Percentiles rank a stretch among this genome's conserved stretches.
These are phyloP conservation scores for thale cress (Arabidopsis thaliana) DNA, from an alignment of 345 rosid genomes.

Conservation along the genomic window DNA sequence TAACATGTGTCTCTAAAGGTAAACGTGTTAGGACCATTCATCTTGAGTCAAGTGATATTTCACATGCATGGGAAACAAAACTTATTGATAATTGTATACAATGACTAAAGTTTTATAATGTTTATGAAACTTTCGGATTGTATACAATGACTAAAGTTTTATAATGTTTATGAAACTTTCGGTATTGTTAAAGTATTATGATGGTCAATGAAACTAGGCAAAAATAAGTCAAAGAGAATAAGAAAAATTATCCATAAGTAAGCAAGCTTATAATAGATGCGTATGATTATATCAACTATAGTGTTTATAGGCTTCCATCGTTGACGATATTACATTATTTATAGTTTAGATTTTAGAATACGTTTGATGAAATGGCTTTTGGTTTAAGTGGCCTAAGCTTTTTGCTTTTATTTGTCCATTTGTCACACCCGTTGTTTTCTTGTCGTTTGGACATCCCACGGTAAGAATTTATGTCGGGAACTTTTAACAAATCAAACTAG, in stretches of 20 bases:
- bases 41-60: background rate
- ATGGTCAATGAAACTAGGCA: conserved; percentile 3
- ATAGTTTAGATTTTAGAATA: background rate
- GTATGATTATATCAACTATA: background rate
- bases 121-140: background rate
- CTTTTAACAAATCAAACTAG: too few relatives aligned
- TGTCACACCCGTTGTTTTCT: conserved; percentile 10
- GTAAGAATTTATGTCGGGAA: background rate
- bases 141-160: background rate
- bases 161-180: background rate
- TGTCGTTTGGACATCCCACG: background rate
- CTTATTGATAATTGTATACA: background rate
- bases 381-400: background rate
- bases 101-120: background rate
- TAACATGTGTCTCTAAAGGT: background rate
- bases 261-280: background rate
- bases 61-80: background rate
- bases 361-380: background rate
- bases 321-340: background rate
- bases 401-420: background rate
- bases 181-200: conserved; percentile 2
- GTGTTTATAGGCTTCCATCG: background rate
- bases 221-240: background rate
- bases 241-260: background rate
- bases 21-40: background rate